A percentile compares a stretch with the other conserved stretches of the same genome.
These are phyloP conservation scores for Aegilops tauschii DNA, from an alignment of 176 grass and related monocot genomes.

Conservation along the genomic window DNA sequence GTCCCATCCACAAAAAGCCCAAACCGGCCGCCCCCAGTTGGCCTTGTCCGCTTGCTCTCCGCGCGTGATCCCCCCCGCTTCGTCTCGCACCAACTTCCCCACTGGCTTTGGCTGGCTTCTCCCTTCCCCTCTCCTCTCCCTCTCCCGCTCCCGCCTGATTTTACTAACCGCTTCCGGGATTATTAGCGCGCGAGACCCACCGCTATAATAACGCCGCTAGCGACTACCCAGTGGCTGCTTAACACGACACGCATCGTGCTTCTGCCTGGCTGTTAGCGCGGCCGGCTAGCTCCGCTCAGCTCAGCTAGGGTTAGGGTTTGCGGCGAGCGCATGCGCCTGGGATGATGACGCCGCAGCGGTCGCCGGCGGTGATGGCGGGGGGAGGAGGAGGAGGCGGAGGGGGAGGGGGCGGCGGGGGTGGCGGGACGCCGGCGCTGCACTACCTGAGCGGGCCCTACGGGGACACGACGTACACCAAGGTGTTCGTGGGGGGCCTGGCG, in stretches of 20 bases:
- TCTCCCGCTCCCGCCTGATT: constrained; percentile 24
- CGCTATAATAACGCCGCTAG: constrained; percentile 47
- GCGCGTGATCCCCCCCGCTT: background rate
- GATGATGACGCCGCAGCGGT: constrained; percentile 55
- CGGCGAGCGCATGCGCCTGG: constrained; percentile 26
- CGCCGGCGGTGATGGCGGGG: background rate
- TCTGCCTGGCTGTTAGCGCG: background rate
- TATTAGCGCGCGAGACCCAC: constrained; percentile 9
- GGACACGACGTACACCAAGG: constrained; percentile 70
- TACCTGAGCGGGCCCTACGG: constrained; percentile 65
- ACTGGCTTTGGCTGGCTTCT: background rate
- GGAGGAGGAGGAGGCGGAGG: background rate
- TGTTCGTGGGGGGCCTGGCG: constrained; percentile 65
- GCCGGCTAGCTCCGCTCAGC: background rate
- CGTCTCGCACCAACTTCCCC: background rate
- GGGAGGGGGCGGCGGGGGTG: background rate
- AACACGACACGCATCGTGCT: constrained; percentile 4
- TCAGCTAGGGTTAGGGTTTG: constrained; percentile 56
- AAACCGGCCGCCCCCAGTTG: too few relatives aligned
- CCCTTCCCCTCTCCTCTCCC: background rate
- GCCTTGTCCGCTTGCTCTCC: too few relatives aligned
- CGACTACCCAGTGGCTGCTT: background rate
- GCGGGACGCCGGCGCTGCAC: constrained; percentile 46
- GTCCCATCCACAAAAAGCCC: too few relatives aligned
- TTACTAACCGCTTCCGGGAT: constrained; percentile 21